Conservation (phyloP, 148 eudicot species). For the Salicornia ramosissima region DNA sequence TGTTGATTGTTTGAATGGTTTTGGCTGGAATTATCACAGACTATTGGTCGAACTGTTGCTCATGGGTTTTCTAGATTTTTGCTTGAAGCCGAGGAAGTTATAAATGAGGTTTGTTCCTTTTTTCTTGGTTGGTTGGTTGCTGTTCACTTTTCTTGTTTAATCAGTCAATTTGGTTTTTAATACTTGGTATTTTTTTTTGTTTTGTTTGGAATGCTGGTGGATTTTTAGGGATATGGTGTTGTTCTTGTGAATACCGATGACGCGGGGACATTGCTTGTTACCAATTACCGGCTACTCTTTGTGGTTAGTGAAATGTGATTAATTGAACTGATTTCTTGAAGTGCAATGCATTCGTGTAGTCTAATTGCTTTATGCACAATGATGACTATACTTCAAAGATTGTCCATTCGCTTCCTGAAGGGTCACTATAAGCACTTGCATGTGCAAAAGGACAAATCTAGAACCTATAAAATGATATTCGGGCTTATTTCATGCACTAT, state of each 20-base stretch:
- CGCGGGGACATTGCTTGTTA: slow-evolving; percentile 82
- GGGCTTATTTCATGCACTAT: background rate
- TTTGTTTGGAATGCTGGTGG: background rate
- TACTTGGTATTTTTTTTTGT: background rate
- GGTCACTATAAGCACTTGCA: too few relatives aligned
- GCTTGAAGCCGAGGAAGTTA: slow-evolving; percentile 78
- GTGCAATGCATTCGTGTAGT: too few relatives aligned
- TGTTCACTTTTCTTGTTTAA: too few relatives aligned
- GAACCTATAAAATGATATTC: background rate
- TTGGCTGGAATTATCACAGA: slow-evolving; percentile 30
- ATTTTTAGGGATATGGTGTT: slow-evolving; percentile 44
- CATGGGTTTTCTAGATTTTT: slow-evolving; percentile 56
- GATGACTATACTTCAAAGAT: background rate
- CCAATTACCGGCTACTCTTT: slow-evolving; percentile 87
- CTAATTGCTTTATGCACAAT: background rate
- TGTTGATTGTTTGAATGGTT: background rate
- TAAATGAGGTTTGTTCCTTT: slow-evolving; percentile 47
- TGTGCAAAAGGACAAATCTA: too few relatives aligned
- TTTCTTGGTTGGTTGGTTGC: background rate
- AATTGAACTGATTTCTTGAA: background rate
- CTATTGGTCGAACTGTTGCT: slow-evolving; percentile 51
- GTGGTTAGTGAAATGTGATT: slow-evolving; percentile 51
- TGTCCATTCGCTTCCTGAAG: too few relatives aligned
- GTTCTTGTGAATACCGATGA: slow-evolving; percentile 88
- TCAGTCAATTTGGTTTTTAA: too few relatives aligned